A percentile compares a stretch with the other conserved stretches of the same genome.
These are phyloP conservation scores for Lepidium africanum DNA, from an alignment of 345 rosid genomes.

Conservation along the genomic window DNA sequence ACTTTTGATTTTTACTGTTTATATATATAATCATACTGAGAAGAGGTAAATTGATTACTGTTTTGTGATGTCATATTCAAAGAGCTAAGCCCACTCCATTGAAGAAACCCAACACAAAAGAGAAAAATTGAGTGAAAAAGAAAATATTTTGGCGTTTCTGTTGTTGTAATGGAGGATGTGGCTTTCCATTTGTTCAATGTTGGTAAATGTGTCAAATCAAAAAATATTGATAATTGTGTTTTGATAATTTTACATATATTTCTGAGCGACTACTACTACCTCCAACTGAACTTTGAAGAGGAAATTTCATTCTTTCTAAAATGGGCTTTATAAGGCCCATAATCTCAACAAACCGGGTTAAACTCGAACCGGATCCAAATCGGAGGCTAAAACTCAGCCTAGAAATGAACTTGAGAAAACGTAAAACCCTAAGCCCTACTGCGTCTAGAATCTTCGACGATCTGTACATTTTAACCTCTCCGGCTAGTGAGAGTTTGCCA, in stretches of 20 bases:
- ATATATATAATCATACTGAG: not conserved
- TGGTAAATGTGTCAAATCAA: not conserved
- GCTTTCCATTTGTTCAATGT: slow-evolving; percentile 20
- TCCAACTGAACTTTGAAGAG: no score
- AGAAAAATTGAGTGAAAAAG: slow-evolving; percentile 5
- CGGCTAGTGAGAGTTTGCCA: not conserved
- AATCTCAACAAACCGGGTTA: not conserved
- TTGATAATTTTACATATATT: not conserved
- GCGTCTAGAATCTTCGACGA: slow-evolving; percentile 10
- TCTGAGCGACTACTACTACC: no score
- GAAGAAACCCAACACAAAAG: slow-evolving; percentile 34
- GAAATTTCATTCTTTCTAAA: not conserved
- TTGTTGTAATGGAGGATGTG: slow-evolving; percentile 40
- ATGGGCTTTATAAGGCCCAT: slow-evolving; percentile 25
- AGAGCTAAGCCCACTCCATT: slow-evolving; percentile 22
- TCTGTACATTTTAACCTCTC: not conserved
- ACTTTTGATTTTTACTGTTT: slow-evolving; percentile 27
- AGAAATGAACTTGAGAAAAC: slow-evolving; percentile 1
- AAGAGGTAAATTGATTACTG: not conserved
- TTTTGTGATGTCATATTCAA: no score
- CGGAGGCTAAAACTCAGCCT: not conserved
- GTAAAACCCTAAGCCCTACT: slow-evolving; percentile 32
- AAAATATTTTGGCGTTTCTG: not conserved
- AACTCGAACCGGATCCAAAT: slow-evolving; percentile 4
- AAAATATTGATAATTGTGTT: not conserved